phyloP scores from a whole-genome alignment of 1,284 basidiomycete genomes.

The Trametes polyzona region DNA sequence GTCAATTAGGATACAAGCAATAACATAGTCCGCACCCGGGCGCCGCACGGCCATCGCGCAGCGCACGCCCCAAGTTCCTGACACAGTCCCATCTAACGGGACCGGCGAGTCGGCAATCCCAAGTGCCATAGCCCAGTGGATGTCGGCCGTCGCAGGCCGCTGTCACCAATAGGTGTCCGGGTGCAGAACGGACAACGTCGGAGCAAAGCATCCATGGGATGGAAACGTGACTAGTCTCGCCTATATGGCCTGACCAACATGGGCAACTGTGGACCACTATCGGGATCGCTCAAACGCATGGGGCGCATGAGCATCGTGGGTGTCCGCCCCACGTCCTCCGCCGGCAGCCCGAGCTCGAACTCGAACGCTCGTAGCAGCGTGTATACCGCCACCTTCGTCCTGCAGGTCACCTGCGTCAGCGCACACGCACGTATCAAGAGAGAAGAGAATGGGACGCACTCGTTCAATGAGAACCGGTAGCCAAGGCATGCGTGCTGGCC shows the following conservation, averaged over 20 bases:
- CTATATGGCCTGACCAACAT: constrained; percentile 24
- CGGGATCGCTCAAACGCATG: constrained; percentile 13
- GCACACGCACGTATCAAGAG: not conserved
- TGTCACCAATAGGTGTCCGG: not conserved
- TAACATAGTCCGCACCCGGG: not conserved
- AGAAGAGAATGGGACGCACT: constrained; percentile 41
- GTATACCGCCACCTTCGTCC: constrained; percentile 60
- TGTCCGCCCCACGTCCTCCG: constrained; percentile 29
- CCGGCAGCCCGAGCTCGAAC: constrained; percentile 54
- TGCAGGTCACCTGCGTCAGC: constrained; percentile 22
- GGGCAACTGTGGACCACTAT: constrained; percentile 26
- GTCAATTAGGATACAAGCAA: constrained; percentile 4
- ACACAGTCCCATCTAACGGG: no score
- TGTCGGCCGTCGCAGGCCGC: not conserved
- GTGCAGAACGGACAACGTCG: not conserved
- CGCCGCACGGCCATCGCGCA: no score
- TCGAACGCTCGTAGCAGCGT: constrained; percentile 60
- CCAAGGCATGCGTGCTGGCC: constrained; percentile 64
- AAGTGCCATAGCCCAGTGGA: no score
- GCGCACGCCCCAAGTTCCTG: no score
- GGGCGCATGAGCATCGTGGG: constrained; percentile 28
- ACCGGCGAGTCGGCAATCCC: no score
- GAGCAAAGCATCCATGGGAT: not conserved
- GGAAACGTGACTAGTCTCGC: not conserved
- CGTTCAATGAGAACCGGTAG: constrained; percentile 68